phyloP scores from a whole-genome alignment of 2,329 filamentous ascomycete genomes.

The Alternaria rosae region DNA sequence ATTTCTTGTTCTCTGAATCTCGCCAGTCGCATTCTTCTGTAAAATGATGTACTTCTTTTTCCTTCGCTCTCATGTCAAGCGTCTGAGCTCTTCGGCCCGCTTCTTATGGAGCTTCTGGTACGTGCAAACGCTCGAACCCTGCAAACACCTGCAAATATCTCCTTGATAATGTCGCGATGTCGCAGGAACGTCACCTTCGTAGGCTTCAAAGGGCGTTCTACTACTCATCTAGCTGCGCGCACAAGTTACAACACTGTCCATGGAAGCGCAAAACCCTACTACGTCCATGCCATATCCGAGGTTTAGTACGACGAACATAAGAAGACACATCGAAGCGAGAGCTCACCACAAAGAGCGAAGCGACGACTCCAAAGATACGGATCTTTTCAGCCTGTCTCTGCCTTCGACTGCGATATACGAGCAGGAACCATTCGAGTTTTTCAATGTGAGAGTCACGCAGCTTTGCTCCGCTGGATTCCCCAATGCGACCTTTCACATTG shows the following conservation, averaged over 20 bases:
- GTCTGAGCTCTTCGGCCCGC: background rate
- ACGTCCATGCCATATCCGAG: background rate
- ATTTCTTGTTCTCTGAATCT: background rate
- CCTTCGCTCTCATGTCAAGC: background rate
- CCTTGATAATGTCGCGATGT: background rate
- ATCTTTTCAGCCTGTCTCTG: too few species aligned
- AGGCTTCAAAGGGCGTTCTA: background rate
- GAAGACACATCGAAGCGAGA: background rate
- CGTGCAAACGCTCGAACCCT: background rate
- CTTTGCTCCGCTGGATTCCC: conserved; percentile 1
- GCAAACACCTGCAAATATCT: background rate
- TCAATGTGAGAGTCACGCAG: conserved; percentile 7
- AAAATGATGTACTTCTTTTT: fast-evolving
- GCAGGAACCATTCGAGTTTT: conserved; percentile 9
- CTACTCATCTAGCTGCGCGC: background rate
- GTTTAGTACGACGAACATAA: background rate
- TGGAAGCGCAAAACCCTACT: background rate
- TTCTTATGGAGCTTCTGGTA: background rate
- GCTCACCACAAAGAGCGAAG: background rate
- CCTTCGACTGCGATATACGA: background rate
- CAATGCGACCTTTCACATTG: conserved; percentile 8
- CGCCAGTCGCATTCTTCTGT: fast-evolving
- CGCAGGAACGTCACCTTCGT: background rate
- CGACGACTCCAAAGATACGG: background rate
- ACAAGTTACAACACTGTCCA: background rate